These are phyloP conservation scores for Citrus glauca DNA, from an alignment of 345 rosid species.

Conservation along the genomic window DNA sequence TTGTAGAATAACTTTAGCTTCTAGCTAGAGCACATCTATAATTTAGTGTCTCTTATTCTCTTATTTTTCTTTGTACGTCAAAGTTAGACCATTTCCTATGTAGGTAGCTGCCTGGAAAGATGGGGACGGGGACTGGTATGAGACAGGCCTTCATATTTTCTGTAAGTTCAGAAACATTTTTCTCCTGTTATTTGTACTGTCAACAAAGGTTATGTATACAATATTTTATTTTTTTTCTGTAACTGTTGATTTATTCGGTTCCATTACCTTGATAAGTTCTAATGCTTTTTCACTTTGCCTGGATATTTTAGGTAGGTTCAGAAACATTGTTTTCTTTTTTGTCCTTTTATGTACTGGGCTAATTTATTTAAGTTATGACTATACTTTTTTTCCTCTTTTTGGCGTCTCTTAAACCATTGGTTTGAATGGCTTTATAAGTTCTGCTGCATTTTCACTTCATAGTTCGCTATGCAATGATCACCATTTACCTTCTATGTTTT, in stretches of 20 bases:
- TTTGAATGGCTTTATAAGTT: not conserved
- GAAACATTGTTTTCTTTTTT: not conserved
- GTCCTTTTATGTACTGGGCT: not conserved
- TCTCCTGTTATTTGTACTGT: not conserved
- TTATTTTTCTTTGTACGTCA: not conserved
- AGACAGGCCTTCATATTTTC: constrained; percentile 91
- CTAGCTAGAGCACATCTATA: not conserved
- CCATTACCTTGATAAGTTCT: not conserved
- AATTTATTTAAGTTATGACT: not conserved
- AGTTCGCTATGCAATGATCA: not conserved
- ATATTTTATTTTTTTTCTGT: not conserved
- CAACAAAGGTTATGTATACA: not conserved
- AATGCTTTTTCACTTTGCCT: constrained; percentile 19
- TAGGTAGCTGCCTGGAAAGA: constrained; percentile 98
- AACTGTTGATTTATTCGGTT: not conserved
- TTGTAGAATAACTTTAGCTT: not conserved
- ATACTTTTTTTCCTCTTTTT: not conserved
- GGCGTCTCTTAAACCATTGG: not conserved
- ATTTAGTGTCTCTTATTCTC: constrained; percentile 4
- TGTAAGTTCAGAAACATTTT: constrained; percentile 45
- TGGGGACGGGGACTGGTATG: constrained; percentile 92
- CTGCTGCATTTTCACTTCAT: not conserved
- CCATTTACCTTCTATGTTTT: not conserved
- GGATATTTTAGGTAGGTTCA: constrained; percentile 73
- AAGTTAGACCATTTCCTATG: constrained; percentile 12